Evolutionary conservation across 305 asterid species (phyloP).

Genomic region (Fraxinus sp.): DNA sequence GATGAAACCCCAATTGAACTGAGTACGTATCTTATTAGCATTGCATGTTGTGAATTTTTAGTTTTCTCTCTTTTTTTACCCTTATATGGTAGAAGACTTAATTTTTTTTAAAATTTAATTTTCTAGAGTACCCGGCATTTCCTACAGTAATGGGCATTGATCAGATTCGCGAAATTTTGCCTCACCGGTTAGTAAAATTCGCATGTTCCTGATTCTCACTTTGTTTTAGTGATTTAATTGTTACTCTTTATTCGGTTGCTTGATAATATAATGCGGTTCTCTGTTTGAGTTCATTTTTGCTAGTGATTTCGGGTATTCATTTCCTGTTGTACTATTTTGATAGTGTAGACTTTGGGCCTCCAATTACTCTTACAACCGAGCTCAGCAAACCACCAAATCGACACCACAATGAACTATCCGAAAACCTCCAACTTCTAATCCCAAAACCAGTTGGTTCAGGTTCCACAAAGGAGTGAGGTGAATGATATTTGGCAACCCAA

Average conservation of each 20-base stretch:
- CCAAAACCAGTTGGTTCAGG: too few relatives aligned
- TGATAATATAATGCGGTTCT: not conserved
- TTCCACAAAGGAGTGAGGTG: too few relatives aligned
- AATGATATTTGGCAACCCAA: too few relatives aligned
- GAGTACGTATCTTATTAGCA: not conserved
- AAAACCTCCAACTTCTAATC: too few relatives aligned
- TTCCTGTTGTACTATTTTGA: not conserved
- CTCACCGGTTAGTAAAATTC: slow-evolving; percentile 59
- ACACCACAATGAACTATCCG: too few relatives aligned
- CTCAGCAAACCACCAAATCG: too few relatives aligned
- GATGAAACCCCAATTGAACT: not conserved
- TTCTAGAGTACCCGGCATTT: slow-evolving; percentile 66
- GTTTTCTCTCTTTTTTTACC: not conserved
- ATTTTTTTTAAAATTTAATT: not conserved
- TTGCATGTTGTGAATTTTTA: not conserved
- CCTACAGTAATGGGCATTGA: slow-evolving; percentile 84
- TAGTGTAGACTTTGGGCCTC: too few relatives aligned
- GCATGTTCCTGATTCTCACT: not conserved
- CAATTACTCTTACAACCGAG: too few relatives aligned
- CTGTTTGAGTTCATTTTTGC: not conserved
- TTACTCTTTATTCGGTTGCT: not conserved
- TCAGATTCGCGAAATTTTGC: slow-evolving; percentile 79
- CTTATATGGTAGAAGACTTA: not conserved
- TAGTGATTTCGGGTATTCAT: not conserved
- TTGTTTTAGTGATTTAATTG: not conserved